Base-by-base conservation (phyloP, 1,284 basidiomycete species). In the Thecaphora thlaspeos region DNA sequence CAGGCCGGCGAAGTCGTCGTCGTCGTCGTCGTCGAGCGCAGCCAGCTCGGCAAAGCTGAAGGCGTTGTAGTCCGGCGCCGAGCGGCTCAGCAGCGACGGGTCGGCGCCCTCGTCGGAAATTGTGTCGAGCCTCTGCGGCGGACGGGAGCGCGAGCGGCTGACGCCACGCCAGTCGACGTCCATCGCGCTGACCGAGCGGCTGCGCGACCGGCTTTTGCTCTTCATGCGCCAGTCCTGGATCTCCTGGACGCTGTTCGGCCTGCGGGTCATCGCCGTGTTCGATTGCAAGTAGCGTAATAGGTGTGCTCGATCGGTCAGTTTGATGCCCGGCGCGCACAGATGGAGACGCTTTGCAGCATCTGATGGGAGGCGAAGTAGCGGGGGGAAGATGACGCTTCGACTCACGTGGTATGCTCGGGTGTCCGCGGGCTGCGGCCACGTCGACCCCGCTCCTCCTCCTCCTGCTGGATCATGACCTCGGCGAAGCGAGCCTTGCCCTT, bases 141-240 rank as follows among this genome's bases (percentile, higher is more conserved):
- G 87, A 23, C 93, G 87, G 21, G 94, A 96, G 59, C 92, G 85
- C 15, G 92, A 95, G 56, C 92, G 85, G 74, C 90, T 92, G 73
- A 90, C 86, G 18, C 88, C 88, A 41, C 91, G 85, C 91, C 93
- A 96, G 76, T 97, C 94, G 87, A 97, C 94, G 32, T 97, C 94
- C 88, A 97, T 95, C 37, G 79, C 78, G 64, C 81, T 82, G 18
- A 80, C 75, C 47, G 59, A 71, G n/a, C 62, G 68, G 83, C 81
- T 76, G 18, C 51, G 83, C 77, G 67, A 79, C 10, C 75, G 71
- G 23, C 68, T 75, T 50, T 76, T 72, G 43, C 70, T 77, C 51
- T 70, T 75, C 38, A 67, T 69, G 32, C 75, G 66, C 76, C 77
- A 77, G 37, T 78, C 76, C 54, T 77, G 72, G 24, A 63, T 54